Base-by-base conservation (phyloP, 768 basidiomycete species). In the Phlegmacium glaucopus region DNA sequence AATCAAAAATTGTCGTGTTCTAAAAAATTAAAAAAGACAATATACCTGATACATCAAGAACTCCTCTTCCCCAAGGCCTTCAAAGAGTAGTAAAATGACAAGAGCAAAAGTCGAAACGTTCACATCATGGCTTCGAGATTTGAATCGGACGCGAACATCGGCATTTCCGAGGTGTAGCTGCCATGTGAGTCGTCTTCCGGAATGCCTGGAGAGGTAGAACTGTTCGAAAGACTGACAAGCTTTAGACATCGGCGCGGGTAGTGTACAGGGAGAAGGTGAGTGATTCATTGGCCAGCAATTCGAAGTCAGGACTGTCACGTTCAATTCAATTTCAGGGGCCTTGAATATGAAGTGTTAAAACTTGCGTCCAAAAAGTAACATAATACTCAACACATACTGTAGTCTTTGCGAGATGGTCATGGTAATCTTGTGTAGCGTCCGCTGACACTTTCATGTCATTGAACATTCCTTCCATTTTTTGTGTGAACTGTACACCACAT, bases 391-490 rank as follows among this genome's bases (percentile, higher is more conserved):
- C 26, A 67, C 83, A 52, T 61, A 94, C 92, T 40, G 74, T 72
- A 2, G 71, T 79, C 53, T 75, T 79, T 39, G 74, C 72, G 22
- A 93, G 65, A 61, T 79, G 69, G 9, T 69, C 70, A 36, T 79
- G 78, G 63, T 93, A 99, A 4, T 78, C 80, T 29, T 78, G 72
- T 77, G 87, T 88, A 12, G 83, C 83, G 47, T 99, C 96, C 15
- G 72, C 67, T 5, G 92, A 95, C 25, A 94, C 64, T 58, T 83
- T 90, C 83, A 99, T 94, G 61, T 98, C 95, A 54, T 91, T 79
- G 80, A 99, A 96, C 95, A 99, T 99, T 48, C 94, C 94, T 66
- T 99, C 94, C 59, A 98, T 73, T 64, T 94, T 94, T 68, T 95
- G 92, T 1, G 96, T 98, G 66, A 98, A 99, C 61, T 95, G 92